Percentiles rank a stretch among this genome's conserved stretches.
Conservation (phyloP, 192 early-diverging fungal genomes). For the Cladochytrium replicatum region DNA sequence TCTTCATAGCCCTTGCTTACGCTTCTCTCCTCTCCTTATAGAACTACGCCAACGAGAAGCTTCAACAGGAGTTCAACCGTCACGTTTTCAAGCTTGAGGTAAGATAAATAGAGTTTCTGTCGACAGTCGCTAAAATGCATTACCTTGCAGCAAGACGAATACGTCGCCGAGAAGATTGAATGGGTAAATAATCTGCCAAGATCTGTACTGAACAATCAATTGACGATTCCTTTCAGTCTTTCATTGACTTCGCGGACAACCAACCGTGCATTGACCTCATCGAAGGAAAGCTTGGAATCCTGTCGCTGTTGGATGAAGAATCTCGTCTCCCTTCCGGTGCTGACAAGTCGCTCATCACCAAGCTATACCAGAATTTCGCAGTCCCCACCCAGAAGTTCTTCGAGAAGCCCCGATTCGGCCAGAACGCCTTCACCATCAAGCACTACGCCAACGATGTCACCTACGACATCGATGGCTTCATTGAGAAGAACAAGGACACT, state of each 20-base stretch:
- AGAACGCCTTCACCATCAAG: slow-evolving; percentile 77
- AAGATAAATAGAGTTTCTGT: background rate
- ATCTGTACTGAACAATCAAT: background rate
- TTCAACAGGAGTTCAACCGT: slow-evolving; percentile 97
- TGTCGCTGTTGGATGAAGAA: slow-evolving; percentile 94
- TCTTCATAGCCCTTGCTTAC: background rate
- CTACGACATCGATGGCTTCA: slow-evolving; percentile 89
- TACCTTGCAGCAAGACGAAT: slow-evolving; percentile 82
- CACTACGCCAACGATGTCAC: slow-evolving; percentile 94
- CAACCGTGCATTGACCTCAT: slow-evolving; percentile 98
- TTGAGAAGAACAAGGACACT: slow-evolving; percentile 99
- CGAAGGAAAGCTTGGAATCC: slow-evolving; percentile 87
- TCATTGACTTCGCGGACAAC: slow-evolving; percentile 98
- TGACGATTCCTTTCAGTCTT: slow-evolving; percentile 35
- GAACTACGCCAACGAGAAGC: slow-evolving; percentile 86
- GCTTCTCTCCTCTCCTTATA: slow-evolving; percentile 1
- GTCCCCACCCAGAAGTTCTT: slow-evolving; percentile 61
- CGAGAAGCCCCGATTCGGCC: slow-evolving; percentile 84
- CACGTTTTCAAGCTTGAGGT: slow-evolving; percentile 91
- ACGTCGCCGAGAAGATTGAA: slow-evolving; percentile 87
- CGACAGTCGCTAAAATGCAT: no score
- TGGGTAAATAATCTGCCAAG: slow-evolving; percentile 40
- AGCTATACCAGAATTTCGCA: slow-evolving; percentile 78
- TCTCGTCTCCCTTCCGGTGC: slow-evolving; percentile 75
- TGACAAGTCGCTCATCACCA: slow-evolving; percentile 76